Percentiles rank a stretch among this genome's conserved stretches.
These are phyloP conservation scores for Sarcocystis neurona DNA, from an alignment of 169 alveolate genomes.

Conservation along the genomic window DNA sequence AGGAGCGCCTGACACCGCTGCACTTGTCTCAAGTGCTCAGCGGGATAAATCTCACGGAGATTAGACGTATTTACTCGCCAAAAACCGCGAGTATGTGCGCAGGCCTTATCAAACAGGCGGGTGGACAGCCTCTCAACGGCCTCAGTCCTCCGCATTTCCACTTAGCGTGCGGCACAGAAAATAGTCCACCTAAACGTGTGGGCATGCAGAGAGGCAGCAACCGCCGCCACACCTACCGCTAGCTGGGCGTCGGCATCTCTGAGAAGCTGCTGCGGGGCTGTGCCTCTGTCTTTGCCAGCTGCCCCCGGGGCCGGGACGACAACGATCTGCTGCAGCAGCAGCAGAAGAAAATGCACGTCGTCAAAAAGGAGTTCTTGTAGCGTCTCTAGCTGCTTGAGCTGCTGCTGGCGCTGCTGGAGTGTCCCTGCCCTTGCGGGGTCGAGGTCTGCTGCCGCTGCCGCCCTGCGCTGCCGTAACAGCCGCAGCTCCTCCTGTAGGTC, in stretches of 20 bases:
- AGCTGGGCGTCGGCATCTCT: neutral
- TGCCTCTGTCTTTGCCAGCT: neutral
- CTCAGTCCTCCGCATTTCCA: too few relatives aligned
- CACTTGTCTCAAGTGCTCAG: too few relatives aligned
- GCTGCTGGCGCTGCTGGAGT: neutral
- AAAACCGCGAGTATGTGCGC: too few relatives aligned
- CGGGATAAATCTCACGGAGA: too few relatives aligned
- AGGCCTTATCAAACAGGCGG: too few relatives aligned
- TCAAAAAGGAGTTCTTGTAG: neutral
- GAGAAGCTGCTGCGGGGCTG: neutral
- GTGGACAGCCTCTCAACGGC: too few relatives aligned
- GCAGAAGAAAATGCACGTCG: neutral
- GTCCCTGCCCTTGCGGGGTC: neutral
- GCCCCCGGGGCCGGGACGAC: neutral
- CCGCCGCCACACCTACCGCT: neutral
- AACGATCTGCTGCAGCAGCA: neutral
- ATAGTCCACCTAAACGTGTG: too few relatives aligned
- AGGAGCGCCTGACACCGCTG: too few relatives aligned
- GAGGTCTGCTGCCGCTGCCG: neutral
- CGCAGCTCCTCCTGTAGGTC: neutral
- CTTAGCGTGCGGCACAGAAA: too few relatives aligned
- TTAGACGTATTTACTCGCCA: too few relatives aligned
- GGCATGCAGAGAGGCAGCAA: too few relatives aligned
- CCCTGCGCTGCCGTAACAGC: neutral
- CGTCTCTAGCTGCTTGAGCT: neutral